Conservation (phyloP, 2,329 filamentous ascomycete genomes). For the Epicoccum nigrum region DNA sequence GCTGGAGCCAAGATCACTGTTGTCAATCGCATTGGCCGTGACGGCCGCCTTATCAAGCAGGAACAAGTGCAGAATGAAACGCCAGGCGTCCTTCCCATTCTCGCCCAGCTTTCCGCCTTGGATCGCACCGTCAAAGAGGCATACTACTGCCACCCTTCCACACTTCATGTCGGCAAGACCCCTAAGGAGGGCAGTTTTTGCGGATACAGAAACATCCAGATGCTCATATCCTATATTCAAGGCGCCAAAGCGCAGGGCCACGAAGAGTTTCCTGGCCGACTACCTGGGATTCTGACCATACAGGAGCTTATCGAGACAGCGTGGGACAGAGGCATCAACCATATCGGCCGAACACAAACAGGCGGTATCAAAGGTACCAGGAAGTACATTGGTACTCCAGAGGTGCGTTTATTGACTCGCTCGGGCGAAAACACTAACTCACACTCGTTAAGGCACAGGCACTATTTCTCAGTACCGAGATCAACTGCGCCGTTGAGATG, state of each 20-base stretch:
- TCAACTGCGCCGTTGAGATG: conserved; percentile 62
- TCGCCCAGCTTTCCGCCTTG: conserved; percentile 60
- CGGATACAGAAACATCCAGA: conserved; percentile 94
- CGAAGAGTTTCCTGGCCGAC: conserved; percentile 62
- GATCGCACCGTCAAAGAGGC: conserved; percentile 70
- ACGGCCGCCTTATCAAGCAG: conserved; percentile 51
- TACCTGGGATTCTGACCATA: conserved; percentile 80
- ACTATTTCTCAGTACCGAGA: conserved; percentile 71
- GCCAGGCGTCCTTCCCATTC: conserved; percentile 51
- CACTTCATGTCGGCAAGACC: conserved; percentile 79
- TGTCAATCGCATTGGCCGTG: conserved; percentile 50
- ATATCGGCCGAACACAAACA: conserved; percentile 76
- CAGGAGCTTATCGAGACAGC: conserved; percentile 87
- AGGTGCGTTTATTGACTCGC: conserved; percentile 59
- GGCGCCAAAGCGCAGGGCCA: conserved; percentile 62
- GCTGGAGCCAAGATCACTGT: conserved; percentile 48
- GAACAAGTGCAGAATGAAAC: conserved; percentile 54
- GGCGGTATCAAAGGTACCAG: conserved; percentile 86
- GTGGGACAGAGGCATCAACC: conserved; percentile 85
- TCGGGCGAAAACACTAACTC: conserved; percentile 7
- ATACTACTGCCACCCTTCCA: conserved; percentile 78
- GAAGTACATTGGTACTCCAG: conserved; percentile 94
- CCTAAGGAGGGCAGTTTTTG: conserved; percentile 90
- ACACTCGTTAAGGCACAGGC: conserved; percentile 71
- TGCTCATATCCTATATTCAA: conserved; percentile 80